A percentile compares a stretch with the other conserved stretches of the same genome.
Evolutionary conservation across 2,329 filamentous ascomycete species (phyloP).

Genomic region (Alternaria alternata): DNA sequence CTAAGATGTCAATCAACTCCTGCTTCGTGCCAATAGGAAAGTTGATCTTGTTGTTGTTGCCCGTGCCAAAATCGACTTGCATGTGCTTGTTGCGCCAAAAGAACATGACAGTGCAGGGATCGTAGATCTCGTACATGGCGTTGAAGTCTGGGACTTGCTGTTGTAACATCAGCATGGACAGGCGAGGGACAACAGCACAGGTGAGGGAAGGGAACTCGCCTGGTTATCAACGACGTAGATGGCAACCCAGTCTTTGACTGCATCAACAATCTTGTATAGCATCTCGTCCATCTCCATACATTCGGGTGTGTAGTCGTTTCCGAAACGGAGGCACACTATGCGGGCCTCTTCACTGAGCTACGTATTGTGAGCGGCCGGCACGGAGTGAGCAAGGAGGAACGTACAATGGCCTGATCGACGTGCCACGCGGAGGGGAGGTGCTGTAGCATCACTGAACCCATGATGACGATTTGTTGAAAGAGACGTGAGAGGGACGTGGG

Average conservation of each 20-base stretch:
- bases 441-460: slow-evolving; percentile 87
- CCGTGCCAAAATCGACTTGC: slow-evolving; percentile 65
- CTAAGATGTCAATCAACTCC: slow-evolving; percentile 96
- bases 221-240: slow-evolving; percentile 88
- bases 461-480: slow-evolving; percentile 32
- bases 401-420: slow-evolving; percentile 86
- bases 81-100: slow-evolving; percentile 71
- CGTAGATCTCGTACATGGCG: slow-evolving; percentile 88
- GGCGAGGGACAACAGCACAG: not conserved
- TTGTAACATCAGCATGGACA: not conserved
- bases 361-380: not conserved
- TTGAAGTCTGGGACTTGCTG: slow-evolving; percentile 79
- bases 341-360: slow-evolving; percentile 74
- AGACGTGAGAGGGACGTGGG: no score
- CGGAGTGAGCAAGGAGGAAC: not conserved
- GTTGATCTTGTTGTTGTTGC: slow-evolving; percentile 97
- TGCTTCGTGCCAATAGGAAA: slow-evolving; percentile 95
- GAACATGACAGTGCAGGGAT: slow-evolving; percentile 92
- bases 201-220: slow-evolving; percentile 6
- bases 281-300: slow-evolving; percentile 51
- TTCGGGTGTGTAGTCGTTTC: slow-evolving; percentile 79
- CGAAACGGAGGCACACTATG: slow-evolving; percentile 88
- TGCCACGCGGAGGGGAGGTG: slow-evolving; percentile 93
- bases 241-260: slow-evolving; percentile 85
- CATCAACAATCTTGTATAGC: slow-evolving; percentile 32